These are phyloP conservation scores for Lepiota brunneoincarnata DNA, from an alignment of 768 basidiomycete species.

Conservation along the genomic window DNA sequence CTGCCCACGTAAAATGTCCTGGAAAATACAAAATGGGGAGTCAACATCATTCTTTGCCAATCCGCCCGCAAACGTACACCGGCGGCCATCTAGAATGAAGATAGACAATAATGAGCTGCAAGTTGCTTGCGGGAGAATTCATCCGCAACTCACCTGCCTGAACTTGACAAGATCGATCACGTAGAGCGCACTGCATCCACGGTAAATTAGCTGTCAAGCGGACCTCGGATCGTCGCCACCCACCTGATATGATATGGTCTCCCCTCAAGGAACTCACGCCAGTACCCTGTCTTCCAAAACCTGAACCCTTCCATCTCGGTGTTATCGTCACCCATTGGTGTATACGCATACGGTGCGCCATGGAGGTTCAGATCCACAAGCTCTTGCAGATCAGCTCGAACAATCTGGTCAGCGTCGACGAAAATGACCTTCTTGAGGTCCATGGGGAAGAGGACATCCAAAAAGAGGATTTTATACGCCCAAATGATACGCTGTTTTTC, in stretches of 20 bases:
- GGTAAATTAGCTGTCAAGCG: conserved; percentile 10
- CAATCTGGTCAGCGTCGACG: conserved; percentile 97
- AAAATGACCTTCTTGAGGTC: conserved; percentile 99
- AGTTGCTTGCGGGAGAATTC: conserved; percentile 7
- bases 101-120: not conserved
- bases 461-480: conserved; percentile 99
- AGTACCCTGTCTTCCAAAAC: conserved; percentile 98
- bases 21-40: conserved; percentile 1
- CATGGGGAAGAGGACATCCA: conserved; percentile 98
- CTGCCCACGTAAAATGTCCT: conserved; percentile 87
- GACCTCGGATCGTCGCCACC: conserved; percentile 15
- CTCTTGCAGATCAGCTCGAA: conserved; percentile 93
- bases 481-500: conserved; percentile 99
- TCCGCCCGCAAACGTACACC: conserved; percentile 35
- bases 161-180: conserved; percentile 95
- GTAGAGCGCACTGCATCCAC: conserved; percentile 74
- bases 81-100: conserved; percentile 39
- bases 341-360: conserved; percentile 93
- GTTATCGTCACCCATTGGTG: conserved; percentile 97
- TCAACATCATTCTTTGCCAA: no score
- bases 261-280: conserved; percentile 85
- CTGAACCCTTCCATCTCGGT: conserved; percentile 95
- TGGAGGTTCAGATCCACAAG: conserved; percentile 91
- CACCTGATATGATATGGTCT: conserved; percentile 95
- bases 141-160: conserved; percentile 58